A percentile compares a stretch with the other conserved stretches of the same genome.
Evolutionary conservation across 805 yeast genomes (phyloP).

Genomic region (Starmerella vaccinii): DNA sequence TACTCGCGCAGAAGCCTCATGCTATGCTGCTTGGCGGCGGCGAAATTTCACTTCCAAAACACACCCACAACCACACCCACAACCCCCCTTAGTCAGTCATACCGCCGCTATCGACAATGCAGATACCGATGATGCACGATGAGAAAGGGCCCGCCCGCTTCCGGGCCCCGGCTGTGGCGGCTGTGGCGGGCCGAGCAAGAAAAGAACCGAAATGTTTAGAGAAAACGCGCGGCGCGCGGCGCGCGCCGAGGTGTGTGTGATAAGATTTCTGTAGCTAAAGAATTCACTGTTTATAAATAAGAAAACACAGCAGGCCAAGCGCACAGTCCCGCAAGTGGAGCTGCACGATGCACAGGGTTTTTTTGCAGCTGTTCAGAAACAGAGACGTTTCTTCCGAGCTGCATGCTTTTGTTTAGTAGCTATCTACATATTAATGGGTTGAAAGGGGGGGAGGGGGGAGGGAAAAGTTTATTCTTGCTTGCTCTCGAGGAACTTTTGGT

Average conservation of each 20-base stretch:
- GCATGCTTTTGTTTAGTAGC: neutral
- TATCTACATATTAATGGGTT: neutral
- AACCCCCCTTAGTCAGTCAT: neutral
- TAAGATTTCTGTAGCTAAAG: neutral
- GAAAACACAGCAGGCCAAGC: too few relatives aligned
- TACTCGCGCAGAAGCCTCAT: constrained; percentile 16
- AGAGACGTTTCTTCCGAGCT: neutral
- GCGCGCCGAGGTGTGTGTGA: too few relatives aligned
- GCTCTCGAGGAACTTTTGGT: constrained; percentile 19
- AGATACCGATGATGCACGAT: too few relatives aligned
- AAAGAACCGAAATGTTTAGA: too few relatives aligned
- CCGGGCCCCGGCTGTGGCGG: neutral
- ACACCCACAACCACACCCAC: too few relatives aligned
- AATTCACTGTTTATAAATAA: too few relatives aligned
- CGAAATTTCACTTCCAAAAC: constrained; percentile 2
- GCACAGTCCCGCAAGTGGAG: neutral
- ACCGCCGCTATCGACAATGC: too few relatives aligned
- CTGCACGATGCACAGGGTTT: neutral
- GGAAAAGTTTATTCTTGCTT: constrained; percentile 4
- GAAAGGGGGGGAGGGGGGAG: too few relatives aligned
- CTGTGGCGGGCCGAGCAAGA: too few relatives aligned
- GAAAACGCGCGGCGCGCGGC: too few relatives aligned
- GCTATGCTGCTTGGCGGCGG: neutral
- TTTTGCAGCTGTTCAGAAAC: neutral
- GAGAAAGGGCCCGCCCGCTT: too few relatives aligned